Percentiles rank a stretch among this genome's conserved stretches.
These are phyloP conservation scores for Pilaira anomala DNA, from an alignment of 192 early-diverging fungal species.

Conservation along the genomic window DNA sequence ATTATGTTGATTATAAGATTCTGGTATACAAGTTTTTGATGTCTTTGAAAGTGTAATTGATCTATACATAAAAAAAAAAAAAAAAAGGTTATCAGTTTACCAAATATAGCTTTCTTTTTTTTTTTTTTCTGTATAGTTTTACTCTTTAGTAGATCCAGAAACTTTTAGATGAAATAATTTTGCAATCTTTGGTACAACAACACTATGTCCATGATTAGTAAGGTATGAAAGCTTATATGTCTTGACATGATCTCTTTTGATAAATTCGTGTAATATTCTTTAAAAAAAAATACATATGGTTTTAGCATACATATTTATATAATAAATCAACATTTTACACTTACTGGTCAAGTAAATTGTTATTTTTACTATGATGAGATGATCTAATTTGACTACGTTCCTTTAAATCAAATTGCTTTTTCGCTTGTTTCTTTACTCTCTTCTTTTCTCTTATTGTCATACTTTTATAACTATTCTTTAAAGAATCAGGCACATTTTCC, in stretches of 20 bases:
- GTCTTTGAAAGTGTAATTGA: not conserved
- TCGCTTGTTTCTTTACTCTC: not conserved
- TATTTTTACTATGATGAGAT: not conserved
- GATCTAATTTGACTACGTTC: not conserved
- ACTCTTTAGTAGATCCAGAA: not conserved
- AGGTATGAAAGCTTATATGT: conserved; percentile 5
- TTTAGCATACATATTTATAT: too few species aligned
- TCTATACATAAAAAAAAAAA: not conserved
- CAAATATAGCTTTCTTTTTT: not conserved
- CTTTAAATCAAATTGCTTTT: not conserved
- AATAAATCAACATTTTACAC: too few species aligned
- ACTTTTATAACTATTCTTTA: conserved; percentile 1
- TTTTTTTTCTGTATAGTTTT: not conserved
- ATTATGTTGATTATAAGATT: not conserved
- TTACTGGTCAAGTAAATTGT: conserved; percentile 6
- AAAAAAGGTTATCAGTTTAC: not conserved
- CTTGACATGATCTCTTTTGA: not conserved
- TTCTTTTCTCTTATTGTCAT: not conserved
- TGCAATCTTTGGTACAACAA: conserved; percentile 10
- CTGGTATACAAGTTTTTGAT: conserved; percentile 8
- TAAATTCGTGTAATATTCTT: conserved; percentile 9
- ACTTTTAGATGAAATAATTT: conserved; percentile 7
- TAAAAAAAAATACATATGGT: too few species aligned
- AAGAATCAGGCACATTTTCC: not conserved
- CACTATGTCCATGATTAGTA: not conserved